Evolutionary conservation across 352 stramenopile species (phyloP).

Genomic region (Thalassiosira sp.): DNA sequence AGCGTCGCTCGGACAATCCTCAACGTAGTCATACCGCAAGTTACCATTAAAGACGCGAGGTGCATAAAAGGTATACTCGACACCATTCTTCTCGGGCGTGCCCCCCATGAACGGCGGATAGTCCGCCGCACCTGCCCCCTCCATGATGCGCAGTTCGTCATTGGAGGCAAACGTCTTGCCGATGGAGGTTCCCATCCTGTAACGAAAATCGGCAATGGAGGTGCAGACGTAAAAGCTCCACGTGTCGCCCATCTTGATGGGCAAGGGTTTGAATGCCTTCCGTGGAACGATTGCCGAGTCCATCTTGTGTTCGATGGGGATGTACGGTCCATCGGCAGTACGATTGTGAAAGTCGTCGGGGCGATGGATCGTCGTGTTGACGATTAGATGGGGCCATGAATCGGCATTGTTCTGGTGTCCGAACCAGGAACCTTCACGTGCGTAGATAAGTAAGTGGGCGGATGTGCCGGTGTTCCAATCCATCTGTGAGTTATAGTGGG

Average conservation of each 20-base stretch:
- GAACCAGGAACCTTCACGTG: slow-evolving; percentile 43
- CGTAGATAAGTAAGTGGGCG: slow-evolving; percentile 28
- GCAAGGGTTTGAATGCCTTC: slow-evolving; percentile 24
- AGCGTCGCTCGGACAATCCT: slow-evolving; percentile 25
- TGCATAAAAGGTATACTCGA: slow-evolving; percentile 51
- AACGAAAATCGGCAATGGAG: slow-evolving; percentile 24
- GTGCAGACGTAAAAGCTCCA: slow-evolving; percentile 41
- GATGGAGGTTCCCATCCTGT: slow-evolving; percentile 31
- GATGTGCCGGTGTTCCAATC: slow-evolving; percentile 32
- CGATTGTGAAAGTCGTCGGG: slow-evolving; percentile 40
- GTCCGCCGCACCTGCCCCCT: slow-evolving; percentile 42
- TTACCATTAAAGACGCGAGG: slow-evolving; percentile 46
- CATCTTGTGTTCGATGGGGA: slow-evolving; percentile 25
- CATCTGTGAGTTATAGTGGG: slow-evolving; percentile 14
- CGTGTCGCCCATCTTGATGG: slow-evolving; percentile 31
- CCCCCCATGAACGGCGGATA: slow-evolving; percentile 29
- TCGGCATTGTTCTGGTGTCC: slow-evolving; percentile 32
- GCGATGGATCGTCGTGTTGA: slow-evolving; percentile 34
- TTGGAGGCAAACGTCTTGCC: slow-evolving; percentile 36
- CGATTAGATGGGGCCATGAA: slow-evolving; percentile 29
- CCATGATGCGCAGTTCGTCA: slow-evolving; percentile 26
- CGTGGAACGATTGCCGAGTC: slow-evolving; percentile 28
- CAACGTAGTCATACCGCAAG: slow-evolving; percentile 38
- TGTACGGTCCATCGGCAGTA: slow-evolving; percentile 17
- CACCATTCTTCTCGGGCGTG: slow-evolving; percentile 1